phyloP scores from a whole-genome alignment of 345 rosid species.

The Diplotaxis tenuifolia region DNA sequence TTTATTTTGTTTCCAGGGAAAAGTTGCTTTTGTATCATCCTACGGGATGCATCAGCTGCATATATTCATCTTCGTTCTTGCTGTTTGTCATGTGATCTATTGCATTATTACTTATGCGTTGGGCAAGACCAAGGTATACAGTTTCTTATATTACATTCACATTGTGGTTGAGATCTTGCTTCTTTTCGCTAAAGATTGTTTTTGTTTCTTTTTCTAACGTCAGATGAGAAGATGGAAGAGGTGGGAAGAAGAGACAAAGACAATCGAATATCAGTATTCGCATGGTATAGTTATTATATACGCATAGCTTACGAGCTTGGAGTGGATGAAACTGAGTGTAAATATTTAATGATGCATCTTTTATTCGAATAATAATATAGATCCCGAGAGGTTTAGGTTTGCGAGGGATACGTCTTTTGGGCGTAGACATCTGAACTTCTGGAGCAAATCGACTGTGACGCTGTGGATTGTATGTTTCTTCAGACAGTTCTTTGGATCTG shows the following conservation, averaged over 20 bases:
- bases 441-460: slow-evolving; percentile 58
- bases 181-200: background rate
- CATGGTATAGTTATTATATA: slow-evolving; percentile 40
- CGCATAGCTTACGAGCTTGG: background rate
- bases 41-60: slow-evolving; percentile 93
- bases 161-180: background rate
- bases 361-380: slow-evolving; percentile 38
- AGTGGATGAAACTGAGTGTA: background rate
- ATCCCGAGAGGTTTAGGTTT: slow-evolving; percentile 92
- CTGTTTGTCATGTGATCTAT: slow-evolving; percentile 74
- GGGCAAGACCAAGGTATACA: slow-evolving; percentile 69
- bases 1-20: slow-evolving; percentile 46
- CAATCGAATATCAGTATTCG: slow-evolving; percentile 76
- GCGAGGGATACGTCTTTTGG: slow-evolving; percentile 99
- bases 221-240: slow-evolving; percentile 88
- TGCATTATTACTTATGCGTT: slow-evolving; percentile 68
- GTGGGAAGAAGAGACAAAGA: slow-evolving; percentile 89
- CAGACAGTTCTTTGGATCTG: slow-evolving; percentile 82
- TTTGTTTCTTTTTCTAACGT: background rate
- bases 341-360: background rate
- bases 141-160: background rate
- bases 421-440: slow-evolving; percentile 64
- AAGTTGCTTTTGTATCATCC: slow-evolving; percentile 76
- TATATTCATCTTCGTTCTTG: slow-evolving; percentile 79
- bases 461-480: slow-evolving; percentile 91